Percentiles rank a stretch among this genome's conserved stretches.
phyloP scores from a whole-genome alignment of 345 rosid genomes.

The Erysimum cheiranthoides region DNA sequence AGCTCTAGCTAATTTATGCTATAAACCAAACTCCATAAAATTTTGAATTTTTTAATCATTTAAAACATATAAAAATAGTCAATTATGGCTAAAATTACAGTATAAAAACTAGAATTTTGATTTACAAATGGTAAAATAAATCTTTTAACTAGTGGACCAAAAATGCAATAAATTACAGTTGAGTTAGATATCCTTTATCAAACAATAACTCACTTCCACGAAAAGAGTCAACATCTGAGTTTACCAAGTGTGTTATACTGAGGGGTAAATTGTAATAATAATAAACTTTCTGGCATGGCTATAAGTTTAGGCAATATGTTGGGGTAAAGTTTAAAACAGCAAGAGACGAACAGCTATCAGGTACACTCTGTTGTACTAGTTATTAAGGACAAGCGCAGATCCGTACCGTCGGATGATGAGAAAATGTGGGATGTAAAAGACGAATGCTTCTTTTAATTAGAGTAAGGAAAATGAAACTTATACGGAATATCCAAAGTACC shows the following conservation, averaged over 20 bases:
- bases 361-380: background rate
- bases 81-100: background rate
- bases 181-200: background rate
- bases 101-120: too few relatives aligned
- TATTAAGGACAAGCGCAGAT: background rate
- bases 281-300: constrained; percentile 5
- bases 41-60: too few relatives aligned
- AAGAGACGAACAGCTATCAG: background rate
- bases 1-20: too few relatives aligned
- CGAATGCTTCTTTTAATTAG: background rate
- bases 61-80: too few relatives aligned
- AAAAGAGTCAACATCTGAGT: too few relatives aligned
- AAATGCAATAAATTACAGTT: background rate
- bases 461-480: constrained; percentile 1
- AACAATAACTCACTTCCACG: too few relatives aligned
- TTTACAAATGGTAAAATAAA: too few relatives aligned
- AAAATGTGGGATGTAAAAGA: background rate
- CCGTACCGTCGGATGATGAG: constrained; percentile 21
- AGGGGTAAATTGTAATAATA: constrained; percentile 17
- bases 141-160: background rate
- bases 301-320: background rate
- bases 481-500: background rate
- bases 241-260: background rate
- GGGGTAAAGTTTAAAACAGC: background rate
- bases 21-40: too few relatives aligned